A percentile compares a stretch with the other conserved stretches of the same genome.
These are phyloP conservation scores for Paradendryphiella salina DNA, from an alignment of 2,329 filamentous ascomycete species.

Conservation along the genomic window DNA sequence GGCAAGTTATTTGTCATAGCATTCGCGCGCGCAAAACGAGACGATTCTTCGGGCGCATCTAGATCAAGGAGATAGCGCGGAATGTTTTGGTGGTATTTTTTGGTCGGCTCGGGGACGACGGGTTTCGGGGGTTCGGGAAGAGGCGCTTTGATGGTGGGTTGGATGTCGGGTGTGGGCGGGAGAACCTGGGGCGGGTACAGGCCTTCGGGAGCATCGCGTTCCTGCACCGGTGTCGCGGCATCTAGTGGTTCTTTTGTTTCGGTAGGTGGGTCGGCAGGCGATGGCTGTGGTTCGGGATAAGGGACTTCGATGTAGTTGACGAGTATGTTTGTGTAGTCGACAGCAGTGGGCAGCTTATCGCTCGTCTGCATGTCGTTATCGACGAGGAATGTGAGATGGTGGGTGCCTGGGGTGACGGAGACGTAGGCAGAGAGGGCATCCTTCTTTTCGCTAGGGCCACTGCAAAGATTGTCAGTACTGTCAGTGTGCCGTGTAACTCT, in stretches of 20 bases:
- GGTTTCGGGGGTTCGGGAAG: constrained; percentile 36
- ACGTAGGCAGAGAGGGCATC: constrained; percentile 76
- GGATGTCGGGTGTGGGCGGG: constrained; percentile 48
- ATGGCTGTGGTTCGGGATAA: constrained; percentile 65
- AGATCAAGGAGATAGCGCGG: constrained; percentile 85
- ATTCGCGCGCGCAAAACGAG: constrained; percentile 72
- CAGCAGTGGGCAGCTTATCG: constrained; percentile 84
- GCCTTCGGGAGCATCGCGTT: constrained; percentile 30
- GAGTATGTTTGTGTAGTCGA: constrained; percentile 96
- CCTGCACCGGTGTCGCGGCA: constrained; percentile 31
- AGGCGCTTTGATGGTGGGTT: constrained; percentile 26
- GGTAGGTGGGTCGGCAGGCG: constrained; percentile 21
- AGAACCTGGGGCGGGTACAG: constrained; percentile 46
- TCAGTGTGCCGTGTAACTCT: constrained; percentile 39
- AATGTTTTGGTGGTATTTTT: constrained; percentile 71
- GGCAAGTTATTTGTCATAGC: constrained; percentile 77
- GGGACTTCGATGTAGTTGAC: constrained; percentile 98
- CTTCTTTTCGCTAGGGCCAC: constrained; percentile 49
- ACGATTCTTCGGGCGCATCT: constrained; percentile 79
- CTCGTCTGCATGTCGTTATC: constrained; percentile 93
- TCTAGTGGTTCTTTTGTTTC: constrained; percentile 27
- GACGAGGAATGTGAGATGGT: constrained; percentile 95
- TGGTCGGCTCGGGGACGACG: constrained; percentile 38
- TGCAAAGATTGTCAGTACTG: constrained; percentile 35
- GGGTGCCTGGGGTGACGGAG: constrained; percentile 86